Evolutionary conservation across 2,329 filamentous ascomycete genomes (phyloP).

Genomic region (Biscogniauxia mediterranea): DNA sequence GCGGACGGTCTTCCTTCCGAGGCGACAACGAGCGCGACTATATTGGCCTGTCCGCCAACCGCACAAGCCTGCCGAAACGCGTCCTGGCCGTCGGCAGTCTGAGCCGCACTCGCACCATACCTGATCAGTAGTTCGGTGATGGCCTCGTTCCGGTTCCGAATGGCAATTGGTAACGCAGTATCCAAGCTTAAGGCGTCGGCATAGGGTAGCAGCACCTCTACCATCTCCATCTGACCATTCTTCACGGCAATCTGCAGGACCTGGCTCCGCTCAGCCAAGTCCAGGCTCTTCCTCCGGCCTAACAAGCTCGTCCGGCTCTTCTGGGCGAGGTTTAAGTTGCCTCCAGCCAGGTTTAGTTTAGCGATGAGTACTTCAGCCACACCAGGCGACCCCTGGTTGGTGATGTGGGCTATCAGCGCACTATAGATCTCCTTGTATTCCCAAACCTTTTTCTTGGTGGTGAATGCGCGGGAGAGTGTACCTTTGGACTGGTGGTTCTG

Average conservation of each 20-base stretch:
- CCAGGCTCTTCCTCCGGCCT: slow-evolving; percentile 48
- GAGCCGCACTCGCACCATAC: slow-evolving; percentile 49
- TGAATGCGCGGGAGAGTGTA: slow-evolving; percentile 43
- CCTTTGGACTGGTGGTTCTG: slow-evolving; percentile 38
- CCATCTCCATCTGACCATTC: slow-evolving; percentile 50
- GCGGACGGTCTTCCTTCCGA: slow-evolving; percentile 47
- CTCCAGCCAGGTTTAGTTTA: slow-evolving; percentile 48
- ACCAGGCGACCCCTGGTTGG: slow-evolving; percentile 48
- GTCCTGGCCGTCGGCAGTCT: slow-evolving; percentile 50
- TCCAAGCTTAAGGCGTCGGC: slow-evolving; percentile 52
- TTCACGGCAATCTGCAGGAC: slow-evolving; percentile 51
- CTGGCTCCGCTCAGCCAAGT: slow-evolving; percentile 49
- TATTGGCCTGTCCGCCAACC: slow-evolving; percentile 42
- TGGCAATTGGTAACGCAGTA: slow-evolving; percentile 47
- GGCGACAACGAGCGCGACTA: slow-evolving; percentile 48
- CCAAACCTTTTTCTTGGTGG: slow-evolving; percentile 49
- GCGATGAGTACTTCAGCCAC: slow-evolving; percentile 55
- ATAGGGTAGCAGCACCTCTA: slow-evolving; percentile 52
- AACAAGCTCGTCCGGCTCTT: slow-evolving; percentile 49
- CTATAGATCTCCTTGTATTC: slow-evolving; percentile 53
- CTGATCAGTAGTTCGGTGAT: slow-evolving; percentile 48
- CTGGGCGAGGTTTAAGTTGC: slow-evolving; percentile 48
- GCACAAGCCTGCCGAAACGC: slow-evolving; percentile 53
- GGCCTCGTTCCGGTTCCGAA: slow-evolving; percentile 41
- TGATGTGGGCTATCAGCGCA: slow-evolving; percentile 48